phyloP scores from a whole-genome alignment of 2,329 filamentous ascomycete species.

The Penicillium sp. region DNA sequence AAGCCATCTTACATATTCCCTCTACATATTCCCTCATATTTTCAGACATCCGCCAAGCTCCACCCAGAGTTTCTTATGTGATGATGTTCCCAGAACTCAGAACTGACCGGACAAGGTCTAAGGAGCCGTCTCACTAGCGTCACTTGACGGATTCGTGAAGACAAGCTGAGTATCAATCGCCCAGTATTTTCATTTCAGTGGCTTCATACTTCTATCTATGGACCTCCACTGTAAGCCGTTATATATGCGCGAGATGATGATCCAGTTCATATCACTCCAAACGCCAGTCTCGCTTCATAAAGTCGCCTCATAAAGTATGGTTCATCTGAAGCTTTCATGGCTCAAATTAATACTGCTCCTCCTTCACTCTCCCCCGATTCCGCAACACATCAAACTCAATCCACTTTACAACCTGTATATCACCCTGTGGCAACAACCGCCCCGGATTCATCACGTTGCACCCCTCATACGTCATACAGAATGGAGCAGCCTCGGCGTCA shows the following conservation, averaged over 20 bases:
- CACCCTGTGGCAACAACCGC: conserved; percentile 68
- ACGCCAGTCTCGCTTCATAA: background rate
- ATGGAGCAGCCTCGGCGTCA: conserved; percentile 78
- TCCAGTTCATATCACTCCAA: background rate
- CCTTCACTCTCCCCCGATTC: conserved; percentile 61
- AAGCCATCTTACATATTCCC: background rate
- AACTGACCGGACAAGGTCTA: background rate
- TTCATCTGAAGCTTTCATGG: background rate
- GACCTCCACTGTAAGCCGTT: background rate
- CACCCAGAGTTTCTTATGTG: too few species aligned
- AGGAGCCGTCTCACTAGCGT: background rate
- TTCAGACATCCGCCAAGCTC: too few species aligned
- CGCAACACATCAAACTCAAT: conserved; percentile 77
- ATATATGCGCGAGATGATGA: background rate
- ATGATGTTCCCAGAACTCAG: too few species aligned
- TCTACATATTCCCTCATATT: too few species aligned
- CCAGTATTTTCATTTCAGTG: background rate
- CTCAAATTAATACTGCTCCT: conserved; percentile 57
- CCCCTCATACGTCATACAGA: conserved; percentile 88
- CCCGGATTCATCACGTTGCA: conserved; percentile 96
- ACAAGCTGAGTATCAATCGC: background rate
- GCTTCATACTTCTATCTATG: background rate
- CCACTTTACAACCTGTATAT: conserved; percentile 74
- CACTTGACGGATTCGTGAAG: too few species aligned
- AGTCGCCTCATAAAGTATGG: background rate